These are phyloP conservation scores for Tylopilus subfusipes DNA, from an alignment of 768 basidiomycete species.

Conservation along the genomic window DNA sequence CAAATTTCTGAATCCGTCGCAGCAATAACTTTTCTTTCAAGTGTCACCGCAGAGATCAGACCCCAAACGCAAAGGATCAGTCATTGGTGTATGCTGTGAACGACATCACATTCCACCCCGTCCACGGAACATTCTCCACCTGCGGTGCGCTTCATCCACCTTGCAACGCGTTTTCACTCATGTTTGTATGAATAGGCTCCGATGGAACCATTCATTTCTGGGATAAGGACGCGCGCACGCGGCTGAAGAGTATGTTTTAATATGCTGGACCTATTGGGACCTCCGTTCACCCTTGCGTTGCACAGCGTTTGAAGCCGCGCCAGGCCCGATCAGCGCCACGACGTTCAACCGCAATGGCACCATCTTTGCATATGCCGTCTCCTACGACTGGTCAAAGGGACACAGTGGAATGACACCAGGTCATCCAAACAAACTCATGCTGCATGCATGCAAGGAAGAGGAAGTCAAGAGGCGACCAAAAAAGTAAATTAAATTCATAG, in stretches of 20 bases:
- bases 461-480: slow-evolving; percentile 68
- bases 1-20: background rate
- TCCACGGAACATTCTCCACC: slow-evolving; percentile 82
- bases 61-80: slow-evolving; percentile 57
- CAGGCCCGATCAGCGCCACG: slow-evolving; percentile 75
- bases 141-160: slow-evolving; percentile 46
- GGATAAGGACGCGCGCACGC: slow-evolving; percentile 91
- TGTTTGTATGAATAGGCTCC: slow-evolving; percentile 44
- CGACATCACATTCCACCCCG: slow-evolving; percentile 81
- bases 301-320: slow-evolving; percentile 67
- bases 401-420: slow-evolving; percentile 77
- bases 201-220: slow-evolving; percentile 91
- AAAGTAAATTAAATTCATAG: slow-evolving; percentile 20
- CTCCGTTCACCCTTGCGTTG: slow-evolving; percentile 1
- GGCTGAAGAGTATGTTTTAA: slow-evolving; percentile 71
- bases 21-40: slow-evolving; percentile 89
- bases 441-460: slow-evolving; percentile 84
- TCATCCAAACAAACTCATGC: slow-evolving; percentile 73
- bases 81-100: slow-evolving; percentile 80
- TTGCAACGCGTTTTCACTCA: slow-evolving; percentile 19
- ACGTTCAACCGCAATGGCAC: slow-evolving; percentile 85
- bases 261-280: background rate
- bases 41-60: slow-evolving; percentile 62
- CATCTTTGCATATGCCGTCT: slow-evolving; percentile 89
- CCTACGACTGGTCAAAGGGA: slow-evolving; percentile 94